phyloP scores from a whole-genome alignment of 179 eudicot species.

The Amaranthus tricolor region DNA sequence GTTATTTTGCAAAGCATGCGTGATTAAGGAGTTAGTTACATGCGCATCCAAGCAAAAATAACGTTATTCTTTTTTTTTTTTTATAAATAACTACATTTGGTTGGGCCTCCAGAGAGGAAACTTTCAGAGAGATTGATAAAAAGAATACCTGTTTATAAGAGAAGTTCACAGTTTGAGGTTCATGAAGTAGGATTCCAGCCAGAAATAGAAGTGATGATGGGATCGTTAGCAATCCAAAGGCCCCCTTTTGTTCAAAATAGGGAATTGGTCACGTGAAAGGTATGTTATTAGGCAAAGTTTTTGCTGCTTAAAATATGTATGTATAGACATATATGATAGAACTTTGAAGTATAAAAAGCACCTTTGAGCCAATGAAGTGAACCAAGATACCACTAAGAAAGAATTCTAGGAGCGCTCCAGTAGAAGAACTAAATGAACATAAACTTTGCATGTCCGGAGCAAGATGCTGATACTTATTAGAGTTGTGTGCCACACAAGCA shows the following conservation, averaged over 20 bases:
- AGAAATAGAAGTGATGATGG: conserved; percentile 64
- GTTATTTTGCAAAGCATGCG: too few relatives aligned
- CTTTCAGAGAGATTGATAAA: neutral
- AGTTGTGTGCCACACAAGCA: conserved; percentile 88
- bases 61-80: too few relatives aligned
- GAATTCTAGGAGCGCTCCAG: conserved; percentile 73
- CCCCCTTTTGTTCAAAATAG: conserved; percentile 53
- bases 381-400: conserved; percentile 77
- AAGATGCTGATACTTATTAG: conserved; percentile 55
- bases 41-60: too few relatives aligned
- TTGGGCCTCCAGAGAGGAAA: too few relatives aligned
- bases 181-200: conserved; percentile 69
- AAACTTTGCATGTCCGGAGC: conserved; percentile 93
- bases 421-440: conserved; percentile 69
- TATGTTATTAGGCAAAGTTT: neutral
- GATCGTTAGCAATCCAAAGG: conserved; percentile 68
- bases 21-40: too few relatives aligned
- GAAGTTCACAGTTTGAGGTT: conserved; percentile 43
- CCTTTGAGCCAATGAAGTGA: conserved; percentile 79
- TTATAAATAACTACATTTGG: too few relatives aligned
- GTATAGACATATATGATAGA: neutral
- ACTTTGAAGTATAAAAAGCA: conserved; percentile 19
- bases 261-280: conserved; percentile 10
- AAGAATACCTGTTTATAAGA: conserved; percentile 65
- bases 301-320: neutral